Evolutionary conservation across 2,329 filamentous ascomycete species (phyloP).

Genomic region (Exophiala bonariae): DNA sequence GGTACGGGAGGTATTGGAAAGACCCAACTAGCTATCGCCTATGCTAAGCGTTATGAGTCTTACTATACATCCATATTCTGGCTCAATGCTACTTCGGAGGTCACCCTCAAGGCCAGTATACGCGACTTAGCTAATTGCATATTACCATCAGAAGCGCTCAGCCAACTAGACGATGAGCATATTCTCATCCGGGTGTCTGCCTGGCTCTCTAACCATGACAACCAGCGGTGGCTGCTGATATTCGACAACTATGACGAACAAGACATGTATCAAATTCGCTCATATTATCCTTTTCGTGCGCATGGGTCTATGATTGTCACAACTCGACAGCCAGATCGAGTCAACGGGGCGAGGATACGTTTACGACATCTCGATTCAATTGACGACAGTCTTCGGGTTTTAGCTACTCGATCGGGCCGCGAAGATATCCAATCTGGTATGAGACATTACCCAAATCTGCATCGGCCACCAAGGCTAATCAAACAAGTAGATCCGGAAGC

Average conservation of each 20-base stretch:
- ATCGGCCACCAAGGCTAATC: not conserved
- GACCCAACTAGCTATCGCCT: constrained; percentile 43
- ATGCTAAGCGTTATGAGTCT: constrained; percentile 34
- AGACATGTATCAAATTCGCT: constrained; percentile 13
- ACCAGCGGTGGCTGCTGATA: constrained; percentile 28
- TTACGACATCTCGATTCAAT: constrained; percentile 6
- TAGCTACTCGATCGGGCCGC: constrained; percentile 13
- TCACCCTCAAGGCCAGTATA: constrained; percentile 37
- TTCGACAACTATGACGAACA: constrained; percentile 29
- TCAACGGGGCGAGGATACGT: constrained; percentile 8
- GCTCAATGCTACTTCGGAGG: constrained; percentile 42
- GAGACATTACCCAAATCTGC: not conserved
- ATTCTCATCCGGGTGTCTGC: not conserved
- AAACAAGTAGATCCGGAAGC: constrained; percentile 20
- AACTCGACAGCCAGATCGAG: constrained; percentile 15
- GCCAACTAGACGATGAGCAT: constrained; percentile 7
- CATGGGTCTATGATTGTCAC: constrained; percentile 28
- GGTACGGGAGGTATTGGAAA: constrained; percentile 49
- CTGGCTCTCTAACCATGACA: constrained; percentile 24
- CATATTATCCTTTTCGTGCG: constrained; percentile 18
- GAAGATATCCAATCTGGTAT: constrained; percentile 12
- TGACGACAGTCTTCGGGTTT: constrained; percentile 16
- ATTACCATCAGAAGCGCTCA: not conserved
- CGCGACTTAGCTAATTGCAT: constrained; percentile 8
- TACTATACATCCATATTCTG: constrained; percentile 45